phyloP scores from a whole-genome alignment of 495 filamentous ascomycete genomes.

The Neurospora hispaniola region DNA sequence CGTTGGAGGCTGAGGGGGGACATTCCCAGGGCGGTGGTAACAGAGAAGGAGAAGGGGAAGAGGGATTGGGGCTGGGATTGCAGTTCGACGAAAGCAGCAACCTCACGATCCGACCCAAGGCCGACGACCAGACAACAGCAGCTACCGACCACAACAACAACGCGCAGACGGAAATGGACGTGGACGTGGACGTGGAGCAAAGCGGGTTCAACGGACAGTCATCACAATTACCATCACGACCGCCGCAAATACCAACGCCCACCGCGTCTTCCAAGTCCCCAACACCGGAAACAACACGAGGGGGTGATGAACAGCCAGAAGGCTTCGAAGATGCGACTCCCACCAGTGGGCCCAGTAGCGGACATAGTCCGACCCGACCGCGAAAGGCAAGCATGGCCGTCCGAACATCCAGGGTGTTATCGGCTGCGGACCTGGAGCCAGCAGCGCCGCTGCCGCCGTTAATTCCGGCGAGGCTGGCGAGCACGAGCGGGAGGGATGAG shows the following conservation, averaged over 20 bases:
- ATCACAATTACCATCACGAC: not conserved
- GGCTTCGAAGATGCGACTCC: slow-evolving; percentile 26
- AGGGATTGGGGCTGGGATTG: slow-evolving; percentile 23
- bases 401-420: not conserved
- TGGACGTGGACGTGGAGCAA: not conserved
- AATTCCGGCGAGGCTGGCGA: slow-evolving; percentile 5
- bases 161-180: not conserved
- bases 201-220: not conserved
- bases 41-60: slow-evolving; percentile 25
- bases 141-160: not conserved
- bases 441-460: slow-evolving; percentile 29
- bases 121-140: not conserved
- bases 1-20: not conserved
- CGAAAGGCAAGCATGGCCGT: not conserved
- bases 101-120: not conserved
- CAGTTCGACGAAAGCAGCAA: slow-evolving; percentile 55
- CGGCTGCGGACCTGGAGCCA: not conserved
- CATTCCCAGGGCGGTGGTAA: slow-evolving; percentile 5
- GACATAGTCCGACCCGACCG: not conserved
- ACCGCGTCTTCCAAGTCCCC: not conserved
- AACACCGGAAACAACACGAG: not conserved
- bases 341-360: slow-evolving; percentile 12
- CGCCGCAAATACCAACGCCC: not conserved
- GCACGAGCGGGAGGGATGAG: not conserved
- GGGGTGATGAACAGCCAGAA: slow-evolving; percentile 4